phyloP scores from a whole-genome alignment of 257 asterid species.

The Penstemon barbatus region DNA sequence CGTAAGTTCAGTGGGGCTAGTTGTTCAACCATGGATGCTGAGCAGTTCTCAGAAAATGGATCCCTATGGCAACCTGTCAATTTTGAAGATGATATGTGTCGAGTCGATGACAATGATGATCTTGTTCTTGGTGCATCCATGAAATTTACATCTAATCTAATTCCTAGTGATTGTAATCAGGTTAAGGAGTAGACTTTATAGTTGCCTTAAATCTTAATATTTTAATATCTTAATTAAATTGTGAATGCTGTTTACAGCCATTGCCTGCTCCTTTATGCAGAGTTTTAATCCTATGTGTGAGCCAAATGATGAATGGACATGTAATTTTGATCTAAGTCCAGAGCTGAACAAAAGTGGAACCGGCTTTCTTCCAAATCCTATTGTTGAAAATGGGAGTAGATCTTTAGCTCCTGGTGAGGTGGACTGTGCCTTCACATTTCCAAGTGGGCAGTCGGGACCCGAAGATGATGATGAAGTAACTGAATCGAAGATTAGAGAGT shows the following conservation, averaged over 20 bases:
- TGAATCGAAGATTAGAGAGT: conserved; percentile 69
- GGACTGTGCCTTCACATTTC: conserved; percentile 49
- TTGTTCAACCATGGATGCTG: conserved; percentile 49
- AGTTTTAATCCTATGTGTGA: conserved; percentile 81
- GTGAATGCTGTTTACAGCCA: neutral
- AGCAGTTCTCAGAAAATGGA: conserved; percentile 44
- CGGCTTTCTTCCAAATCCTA: conserved; percentile 35
- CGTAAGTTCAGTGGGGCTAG: conserved; percentile 36
- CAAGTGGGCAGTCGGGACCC: conserved; percentile 42
- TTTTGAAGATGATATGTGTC: conserved; percentile 77
- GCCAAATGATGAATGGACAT: conserved; percentile 64
- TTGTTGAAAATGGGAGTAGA: conserved; percentile 31
- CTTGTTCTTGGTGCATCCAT: conserved; percentile 50
- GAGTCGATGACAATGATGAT: conserved; percentile 55
- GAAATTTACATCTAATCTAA: conserved; percentile 39
- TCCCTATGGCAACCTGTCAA: conserved; percentile 58
- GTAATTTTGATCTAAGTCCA: conserved; percentile 59
- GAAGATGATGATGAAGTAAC: conserved; percentile 79
- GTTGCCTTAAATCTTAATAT: conserved; percentile 15
- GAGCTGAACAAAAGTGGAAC: conserved; percentile 42
- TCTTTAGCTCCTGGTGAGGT: conserved; percentile 35
- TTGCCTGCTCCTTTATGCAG: conserved; percentile 35
- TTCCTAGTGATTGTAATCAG: conserved; percentile 55
- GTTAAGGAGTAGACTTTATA: conserved; percentile 32
- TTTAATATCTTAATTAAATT: conserved; percentile 1